Evolutionary conservation across 83 land plant species (phyloP).

Genomic region (Diphasiastrum complanatum): DNA sequence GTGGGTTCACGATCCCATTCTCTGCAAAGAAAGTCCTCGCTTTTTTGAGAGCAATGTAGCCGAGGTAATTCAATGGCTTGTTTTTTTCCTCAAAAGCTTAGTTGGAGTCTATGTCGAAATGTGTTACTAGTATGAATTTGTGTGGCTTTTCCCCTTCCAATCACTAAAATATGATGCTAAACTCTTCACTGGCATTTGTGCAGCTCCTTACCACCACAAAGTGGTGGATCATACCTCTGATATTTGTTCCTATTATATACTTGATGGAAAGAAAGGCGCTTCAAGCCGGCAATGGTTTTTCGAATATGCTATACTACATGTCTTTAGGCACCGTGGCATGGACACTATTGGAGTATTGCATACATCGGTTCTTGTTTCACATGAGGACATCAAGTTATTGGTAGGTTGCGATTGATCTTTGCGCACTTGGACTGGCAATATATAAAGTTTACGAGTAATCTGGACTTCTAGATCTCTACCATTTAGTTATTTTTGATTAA

Average conservation of each 20-base stretch:
- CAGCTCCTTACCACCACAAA: slow-evolving; percentile 76
- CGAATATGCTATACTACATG: slow-evolving; percentile 24
- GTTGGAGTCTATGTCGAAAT: neutral
- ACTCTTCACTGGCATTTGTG: neutral
- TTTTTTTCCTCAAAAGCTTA: neutral
- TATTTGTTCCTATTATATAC: slow-evolving; percentile 87
- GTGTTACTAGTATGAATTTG: neutral
- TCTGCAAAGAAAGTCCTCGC: slow-evolving; percentile 70
- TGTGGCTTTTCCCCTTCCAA: neutral
- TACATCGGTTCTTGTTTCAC: slow-evolving; percentile 93
- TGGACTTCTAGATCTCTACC: neutral
- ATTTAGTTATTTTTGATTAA: neutral
- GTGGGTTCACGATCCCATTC: slow-evolving; percentile 88
- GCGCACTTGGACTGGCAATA: too few relatives aligned
- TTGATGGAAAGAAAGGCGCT: slow-evolving; percentile 37
- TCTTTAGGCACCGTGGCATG: slow-evolving; percentile 57
- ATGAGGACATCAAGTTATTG: slow-evolving; percentile 81
- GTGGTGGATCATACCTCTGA: slow-evolving; percentile 80
- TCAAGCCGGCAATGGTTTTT: slow-evolving; percentile 45
- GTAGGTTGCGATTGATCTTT: too few relatives aligned
- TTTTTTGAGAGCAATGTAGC: slow-evolving; percentile 56
- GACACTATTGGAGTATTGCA: slow-evolving; percentile 75
- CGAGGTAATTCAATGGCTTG: slow-evolving; percentile 51
- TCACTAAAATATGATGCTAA: neutral
- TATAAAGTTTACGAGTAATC: neutral